Evolutionary conservation across 148 eudicot genomes (phyloP).

Genomic region (Rhododendron molle): DNA sequence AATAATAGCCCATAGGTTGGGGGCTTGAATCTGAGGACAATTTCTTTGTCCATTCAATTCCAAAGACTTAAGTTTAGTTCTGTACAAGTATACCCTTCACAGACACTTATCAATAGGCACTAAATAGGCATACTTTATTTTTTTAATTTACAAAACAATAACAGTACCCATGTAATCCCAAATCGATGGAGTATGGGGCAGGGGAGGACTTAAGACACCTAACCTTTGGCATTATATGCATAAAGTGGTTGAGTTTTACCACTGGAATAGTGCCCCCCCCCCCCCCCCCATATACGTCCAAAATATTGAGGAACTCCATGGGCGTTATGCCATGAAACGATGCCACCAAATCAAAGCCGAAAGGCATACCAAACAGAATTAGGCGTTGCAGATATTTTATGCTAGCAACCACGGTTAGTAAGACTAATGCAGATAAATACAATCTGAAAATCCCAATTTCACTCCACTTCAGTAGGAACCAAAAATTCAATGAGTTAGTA

Average conservation of each 20-base stretch:
- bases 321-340: not conserved
- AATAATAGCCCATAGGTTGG: not conserved
- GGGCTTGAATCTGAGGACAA: not conserved
- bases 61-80: not conserved
- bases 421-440: not conserved
- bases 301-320: not conserved
- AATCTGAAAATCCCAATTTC: not conserved
- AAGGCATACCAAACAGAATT: not conserved
- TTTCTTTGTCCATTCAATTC: not conserved
- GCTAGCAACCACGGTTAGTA: not conserved
- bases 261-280: not conserved
- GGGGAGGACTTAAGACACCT: not conserved
- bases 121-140: not conserved
- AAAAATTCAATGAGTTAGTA: not conserved
- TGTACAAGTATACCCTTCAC: not conserved
- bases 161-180: not conserved
- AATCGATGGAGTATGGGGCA: not conserved
- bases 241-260: not conserved
- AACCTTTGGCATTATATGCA: not conserved
- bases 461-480: not conserved
- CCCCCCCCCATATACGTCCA: not conserved
- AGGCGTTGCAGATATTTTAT: not conserved
- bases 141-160: not conserved
- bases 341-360: not conserved
- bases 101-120: not conserved